These are phyloP conservation scores for Pulveroboletus sp. DNA, from an alignment of 768 basidiomycete species.

Conservation along the genomic window DNA sequence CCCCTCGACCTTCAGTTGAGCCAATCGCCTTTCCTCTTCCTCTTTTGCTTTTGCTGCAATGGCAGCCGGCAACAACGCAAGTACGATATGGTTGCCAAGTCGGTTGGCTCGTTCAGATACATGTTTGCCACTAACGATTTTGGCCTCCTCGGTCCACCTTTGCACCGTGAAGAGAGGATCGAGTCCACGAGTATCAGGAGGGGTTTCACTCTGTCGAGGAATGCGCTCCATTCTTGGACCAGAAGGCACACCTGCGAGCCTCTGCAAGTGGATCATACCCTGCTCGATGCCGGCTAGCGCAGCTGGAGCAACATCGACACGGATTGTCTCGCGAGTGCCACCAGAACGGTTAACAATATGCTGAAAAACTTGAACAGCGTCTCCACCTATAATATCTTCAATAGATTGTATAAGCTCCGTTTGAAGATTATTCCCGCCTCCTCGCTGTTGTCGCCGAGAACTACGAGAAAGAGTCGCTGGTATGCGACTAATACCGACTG, in stretches of 20 bases:
- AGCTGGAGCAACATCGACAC: constrained; percentile 70
- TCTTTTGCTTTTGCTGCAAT: constrained; percentile 49
- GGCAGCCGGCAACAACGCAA: constrained; percentile 78
- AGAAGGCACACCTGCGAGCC: constrained; percentile 43
- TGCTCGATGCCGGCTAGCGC: constrained; percentile 59
- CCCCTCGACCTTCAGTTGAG: constrained; percentile 54
- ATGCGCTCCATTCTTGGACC: constrained; percentile 60
- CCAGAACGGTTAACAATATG: constrained; percentile 67
- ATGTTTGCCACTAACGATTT: constrained; percentile 73
- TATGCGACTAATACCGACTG: constrained; percentile 40
- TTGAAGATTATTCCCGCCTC: constrained; percentile 42
- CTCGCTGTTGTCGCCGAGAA: constrained; percentile 53
- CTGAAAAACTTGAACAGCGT: constrained; percentile 79
- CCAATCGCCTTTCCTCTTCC: constrained; percentile 35
- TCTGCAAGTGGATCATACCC: constrained; percentile 43
- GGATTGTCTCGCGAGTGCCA: constrained; percentile 60
- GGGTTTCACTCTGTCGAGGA: constrained; percentile 44
- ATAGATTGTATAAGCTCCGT: constrained; percentile 70
- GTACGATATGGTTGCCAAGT: constrained; percentile 63
- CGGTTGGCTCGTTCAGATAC: constrained; percentile 61
- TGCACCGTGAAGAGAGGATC: constrained; percentile 78
- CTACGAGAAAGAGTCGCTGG: constrained; percentile 43
- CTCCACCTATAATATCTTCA: constrained; percentile 75
- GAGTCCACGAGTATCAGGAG: constrained; percentile 44
- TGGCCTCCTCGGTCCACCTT: constrained; percentile 87